Conservation (phyloP, 2,329 filamentous ascomycete genomes). For the Cordyceps farinosa region DNA sequence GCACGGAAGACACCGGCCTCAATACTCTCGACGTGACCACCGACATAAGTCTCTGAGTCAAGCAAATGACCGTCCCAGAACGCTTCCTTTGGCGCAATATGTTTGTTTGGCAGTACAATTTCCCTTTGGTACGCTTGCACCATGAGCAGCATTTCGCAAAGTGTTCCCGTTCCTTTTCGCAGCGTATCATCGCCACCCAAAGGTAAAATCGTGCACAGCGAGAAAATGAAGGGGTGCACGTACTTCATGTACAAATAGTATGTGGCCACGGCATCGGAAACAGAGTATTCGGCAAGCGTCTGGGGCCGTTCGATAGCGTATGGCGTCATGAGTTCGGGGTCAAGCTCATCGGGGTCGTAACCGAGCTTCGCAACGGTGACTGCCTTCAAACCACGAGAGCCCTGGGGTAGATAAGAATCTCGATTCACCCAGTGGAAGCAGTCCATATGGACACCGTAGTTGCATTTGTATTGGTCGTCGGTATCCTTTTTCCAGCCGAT, state of each 20-base stretch:
- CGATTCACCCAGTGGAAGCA: conserved; percentile 99
- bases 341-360: conserved; percentile 96
- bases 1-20: conserved; percentile 95
- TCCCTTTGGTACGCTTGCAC: conserved; percentile 91
- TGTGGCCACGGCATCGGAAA: conserved; percentile 96
- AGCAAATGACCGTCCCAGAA: conserved; percentile 97
- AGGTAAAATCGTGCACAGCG: conserved; percentile 92
- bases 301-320: conserved; percentile 88
- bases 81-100: conserved; percentile 81
- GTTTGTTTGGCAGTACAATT: conserved; percentile 95
- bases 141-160: conserved; percentile 99
- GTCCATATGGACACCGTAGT: conserved; percentile 97
- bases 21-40: conserved; percentile 98
- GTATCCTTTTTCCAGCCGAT: conserved; percentile 94
- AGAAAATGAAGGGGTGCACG: conserved; percentile 99
- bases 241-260: conserved; percentile 99
- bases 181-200: conserved; percentile 88
- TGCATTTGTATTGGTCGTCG: conserved; percentile 94
- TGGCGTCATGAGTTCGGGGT: conserved; percentile 95
- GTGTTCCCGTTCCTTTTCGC: conserved; percentile 91
- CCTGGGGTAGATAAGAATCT: conserved; percentile 96
- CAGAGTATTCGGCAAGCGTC: conserved; percentile 93
- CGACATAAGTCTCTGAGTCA: conserved; percentile 96
- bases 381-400: conserved; percentile 93
- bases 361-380: conserved; percentile 97